phyloP scores from a whole-genome alignment of 2,329 filamentous ascomycete genomes.

The Penicillium digitatum region DNA sequence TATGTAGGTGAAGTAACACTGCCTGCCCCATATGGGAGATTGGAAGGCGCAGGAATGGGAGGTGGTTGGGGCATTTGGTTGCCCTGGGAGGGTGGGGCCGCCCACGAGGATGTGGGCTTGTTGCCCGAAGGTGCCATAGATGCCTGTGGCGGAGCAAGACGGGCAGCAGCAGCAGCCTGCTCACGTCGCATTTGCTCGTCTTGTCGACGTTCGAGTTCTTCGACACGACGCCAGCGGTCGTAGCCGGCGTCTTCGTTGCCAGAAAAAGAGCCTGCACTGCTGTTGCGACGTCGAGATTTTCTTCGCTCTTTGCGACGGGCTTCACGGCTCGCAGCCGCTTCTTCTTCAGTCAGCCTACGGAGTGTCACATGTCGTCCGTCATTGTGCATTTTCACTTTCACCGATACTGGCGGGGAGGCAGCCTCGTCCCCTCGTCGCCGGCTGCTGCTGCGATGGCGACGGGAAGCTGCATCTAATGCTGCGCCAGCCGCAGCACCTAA shows the following conservation, averaged over 20 bases:
- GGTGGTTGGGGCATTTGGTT: constrained; percentile 30
- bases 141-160: constrained; percentile 16
- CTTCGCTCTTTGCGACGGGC: constrained; percentile 48
- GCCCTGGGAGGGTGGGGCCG: constrained; percentile 23
- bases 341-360: constrained; percentile 58
- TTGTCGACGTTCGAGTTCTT: constrained; percentile 47
- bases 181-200: constrained; percentile 43
- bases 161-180: constrained; percentile 32
- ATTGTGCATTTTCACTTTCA: constrained; percentile 63
- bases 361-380: constrained; percentile 62
- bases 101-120: constrained; percentile 23
- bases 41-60: constrained; percentile 38
- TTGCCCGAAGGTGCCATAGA: constrained; percentile 26
- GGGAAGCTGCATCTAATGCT: constrained; percentile 29
- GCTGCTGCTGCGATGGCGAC: constrained; percentile 30
- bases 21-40: constrained; percentile 39
- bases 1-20: constrained; percentile 44
- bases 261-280: constrained; percentile 42
- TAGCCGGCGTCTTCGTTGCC: constrained; percentile 37
- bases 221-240: constrained; percentile 49
- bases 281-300: constrained; percentile 39
- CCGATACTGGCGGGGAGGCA: constrained; percentile 57
- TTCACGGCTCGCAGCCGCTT: constrained; percentile 58
- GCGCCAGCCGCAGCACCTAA: constrained; percentile 29
- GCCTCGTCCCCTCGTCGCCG: constrained; percentile 39